Base-by-base conservation (phyloP, 495 filamentous ascomycete genomes). In the Trichoderma gamsii region DNA sequence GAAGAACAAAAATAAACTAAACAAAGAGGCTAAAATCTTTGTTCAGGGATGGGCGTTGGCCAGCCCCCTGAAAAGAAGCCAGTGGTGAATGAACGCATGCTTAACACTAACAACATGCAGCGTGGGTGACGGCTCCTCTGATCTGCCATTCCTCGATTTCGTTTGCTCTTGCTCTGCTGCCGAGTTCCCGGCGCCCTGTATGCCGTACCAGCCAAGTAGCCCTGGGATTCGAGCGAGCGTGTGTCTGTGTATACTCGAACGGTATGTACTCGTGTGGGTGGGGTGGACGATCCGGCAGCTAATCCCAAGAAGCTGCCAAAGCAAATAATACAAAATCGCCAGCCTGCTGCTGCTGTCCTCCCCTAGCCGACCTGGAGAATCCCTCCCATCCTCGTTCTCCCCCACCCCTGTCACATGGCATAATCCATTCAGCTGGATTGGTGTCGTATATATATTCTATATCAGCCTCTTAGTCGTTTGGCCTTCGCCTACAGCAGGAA, bases 201-300 rank as follows among this genome's bases (percentile, higher is more conserved):
- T 61, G 23, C 56, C n/a, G 51, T 56, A 56, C 51, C 51, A 56
- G 51, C 2, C 51, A 56, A n/a, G 51, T 56, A 56, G 18, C 51
- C 21, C 13, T 46, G 12, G 43, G 43, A 46, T 46, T 46, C 43
- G 43, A 46, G 13, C 43, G 35, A 38, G 35, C 35, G 44, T 49
- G 44, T 11, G 13, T 15, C 44, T 49, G 44, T 49, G 44, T 49
- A n/a, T 16, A 49, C 44, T 38, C 35, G 5, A 38, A 38, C 35
- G 35, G 13, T 46, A 18, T 56, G 51, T 56, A 23, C 56, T 61
- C 56, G 25, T 32, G 25, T 61, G 56, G 6, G 56, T 61, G 56
- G 56, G 25, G 56, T 29, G 56, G 56, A 61, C 56, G 56, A 61
- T 61, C 56, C 56, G 56, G 56, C 56, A 61, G 23, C 56, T 32